A percentile compares a stretch with the other conserved stretches of the same genome.
Conservation (phyloP, 768 basidiomycete genomes). For the Russula ochroleuca region DNA sequence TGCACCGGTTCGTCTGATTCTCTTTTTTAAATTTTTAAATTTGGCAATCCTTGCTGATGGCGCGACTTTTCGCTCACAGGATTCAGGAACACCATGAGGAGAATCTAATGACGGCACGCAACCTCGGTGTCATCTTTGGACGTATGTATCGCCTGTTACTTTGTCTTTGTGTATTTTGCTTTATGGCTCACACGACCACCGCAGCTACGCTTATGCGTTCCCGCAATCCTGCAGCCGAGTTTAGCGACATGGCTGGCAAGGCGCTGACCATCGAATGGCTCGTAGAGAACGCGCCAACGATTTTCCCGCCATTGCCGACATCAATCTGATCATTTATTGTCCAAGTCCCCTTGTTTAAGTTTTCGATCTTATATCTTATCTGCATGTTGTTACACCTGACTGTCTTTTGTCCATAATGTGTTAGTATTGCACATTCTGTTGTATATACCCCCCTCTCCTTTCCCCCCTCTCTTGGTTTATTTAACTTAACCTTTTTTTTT, state of each 20-base stretch:
- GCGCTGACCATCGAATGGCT: constrained; percentile 92
- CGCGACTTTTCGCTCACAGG: constrained; percentile 30
- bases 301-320: constrained; percentile 37
- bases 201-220: constrained; percentile 93
- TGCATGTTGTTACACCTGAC: constrained; percentile 13
- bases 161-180: neutral
- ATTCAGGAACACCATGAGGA: constrained; percentile 61
- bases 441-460: neutral
- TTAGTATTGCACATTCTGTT: constrained; percentile 12
- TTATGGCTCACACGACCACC: constrained; percentile 18
- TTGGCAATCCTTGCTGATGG: constrained; percentile 10
- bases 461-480: neutral
- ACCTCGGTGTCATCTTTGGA: constrained; percentile 96
- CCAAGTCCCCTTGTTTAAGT: neutral
- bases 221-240: constrained; percentile 79
- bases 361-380: constrained; percentile 12
- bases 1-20: constrained; percentile 60
- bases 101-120: constrained; percentile 93
- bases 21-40: neutral
- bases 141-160: constrained; percentile 54
- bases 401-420: constrained; percentile 9
- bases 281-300: constrained; percentile 73
- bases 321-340: neutral
- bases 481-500: neutral
- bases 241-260: constrained; percentile 97